Evolutionary conservation across 352 stramenopile species (phyloP).

Genomic region (Phytopythium vexans): DNA sequence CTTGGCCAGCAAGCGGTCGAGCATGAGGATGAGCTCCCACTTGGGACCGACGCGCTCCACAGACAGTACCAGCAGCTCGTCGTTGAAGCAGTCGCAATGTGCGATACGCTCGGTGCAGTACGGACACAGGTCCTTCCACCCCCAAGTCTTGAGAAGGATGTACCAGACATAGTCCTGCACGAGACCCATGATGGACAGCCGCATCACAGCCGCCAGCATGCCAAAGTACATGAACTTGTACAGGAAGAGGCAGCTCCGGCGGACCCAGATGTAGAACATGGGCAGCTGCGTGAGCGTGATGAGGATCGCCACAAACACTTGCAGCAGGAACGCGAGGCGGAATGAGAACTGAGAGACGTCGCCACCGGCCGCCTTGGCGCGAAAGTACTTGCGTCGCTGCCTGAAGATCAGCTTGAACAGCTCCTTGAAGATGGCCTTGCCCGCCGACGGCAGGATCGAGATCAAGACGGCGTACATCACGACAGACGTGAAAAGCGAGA

Average conservation of each 20-base stretch:
- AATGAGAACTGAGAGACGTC: constrained; percentile 51
- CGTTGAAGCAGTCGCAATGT: constrained; percentile 70
- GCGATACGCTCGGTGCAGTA: constrained; percentile 61
- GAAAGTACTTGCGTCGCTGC: constrained; percentile 66
- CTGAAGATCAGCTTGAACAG: constrained; percentile 77
- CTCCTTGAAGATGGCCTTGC: constrained; percentile 73
- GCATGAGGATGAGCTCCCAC: constrained; percentile 58
- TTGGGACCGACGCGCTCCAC: constrained; percentile 60
- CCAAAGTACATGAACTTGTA: constrained; percentile 71
- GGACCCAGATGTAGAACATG: constrained; percentile 69
- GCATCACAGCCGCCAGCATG: constrained; percentile 45
- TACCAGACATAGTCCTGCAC: constrained; percentile 56
- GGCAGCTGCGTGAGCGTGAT: constrained; percentile 46
- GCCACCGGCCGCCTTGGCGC: constrained; percentile 36
- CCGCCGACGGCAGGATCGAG: constrained; percentile 45
- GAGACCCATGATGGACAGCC: constrained; percentile 51
- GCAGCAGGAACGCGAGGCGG: constrained; percentile 48
- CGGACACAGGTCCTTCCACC: constrained; percentile 58
- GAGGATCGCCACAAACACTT: constrained; percentile 49
- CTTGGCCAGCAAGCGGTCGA: constrained; percentile 49
- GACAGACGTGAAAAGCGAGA: constrained; percentile 37
- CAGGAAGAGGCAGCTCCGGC: constrained; percentile 57
- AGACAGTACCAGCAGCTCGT: constrained; percentile 55
- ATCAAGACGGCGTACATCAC: constrained; percentile 54
- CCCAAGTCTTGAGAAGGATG: constrained; percentile 48